phyloP scores from a whole-genome alignment of 2,329 filamentous ascomycete genomes.

The Blastomyces parvus region DNA sequence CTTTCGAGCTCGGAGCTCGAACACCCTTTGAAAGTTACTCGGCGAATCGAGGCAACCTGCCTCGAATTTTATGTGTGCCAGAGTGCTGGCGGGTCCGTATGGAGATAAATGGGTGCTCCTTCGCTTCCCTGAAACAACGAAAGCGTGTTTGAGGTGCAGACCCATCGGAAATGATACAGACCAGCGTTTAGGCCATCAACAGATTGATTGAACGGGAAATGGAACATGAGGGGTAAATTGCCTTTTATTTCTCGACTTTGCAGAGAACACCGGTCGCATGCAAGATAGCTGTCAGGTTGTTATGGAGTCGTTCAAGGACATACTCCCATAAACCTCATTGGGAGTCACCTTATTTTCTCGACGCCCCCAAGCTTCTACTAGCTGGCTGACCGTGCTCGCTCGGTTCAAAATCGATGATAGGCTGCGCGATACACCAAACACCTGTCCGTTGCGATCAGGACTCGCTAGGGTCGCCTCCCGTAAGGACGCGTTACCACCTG shows the following conservation, averaged over 20 bases:
- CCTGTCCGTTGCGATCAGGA: not conserved
- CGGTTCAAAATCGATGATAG: not conserved
- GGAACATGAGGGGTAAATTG: not conserved
- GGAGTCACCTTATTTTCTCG: not conserved
- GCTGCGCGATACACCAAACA: not conserved
- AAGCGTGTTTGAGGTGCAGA: not conserved
- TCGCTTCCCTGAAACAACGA: not conserved
- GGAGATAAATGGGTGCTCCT: not conserved
- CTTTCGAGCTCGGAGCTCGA: not conserved
- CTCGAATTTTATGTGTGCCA: not conserved
- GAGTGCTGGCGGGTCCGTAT: too few relatives aligned
- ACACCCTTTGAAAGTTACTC: too few relatives aligned
- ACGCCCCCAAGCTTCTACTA: not conserved
- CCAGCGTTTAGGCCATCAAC: not conserved
- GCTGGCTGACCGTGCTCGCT: not conserved
- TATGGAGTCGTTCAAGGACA: not conserved
- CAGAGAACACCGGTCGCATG: not conserved
- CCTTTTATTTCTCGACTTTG: not conserved
- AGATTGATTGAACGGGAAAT: not conserved
- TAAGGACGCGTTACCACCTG: not conserved
- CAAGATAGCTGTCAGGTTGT: not conserved
- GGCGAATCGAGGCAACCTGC: not conserved
- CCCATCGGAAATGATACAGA: not conserved
- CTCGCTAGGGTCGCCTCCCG: not conserved
- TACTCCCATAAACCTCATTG: not conserved